phyloP scores from a whole-genome alignment of 169 alveolate species.

The Babesia microti region DNA sequence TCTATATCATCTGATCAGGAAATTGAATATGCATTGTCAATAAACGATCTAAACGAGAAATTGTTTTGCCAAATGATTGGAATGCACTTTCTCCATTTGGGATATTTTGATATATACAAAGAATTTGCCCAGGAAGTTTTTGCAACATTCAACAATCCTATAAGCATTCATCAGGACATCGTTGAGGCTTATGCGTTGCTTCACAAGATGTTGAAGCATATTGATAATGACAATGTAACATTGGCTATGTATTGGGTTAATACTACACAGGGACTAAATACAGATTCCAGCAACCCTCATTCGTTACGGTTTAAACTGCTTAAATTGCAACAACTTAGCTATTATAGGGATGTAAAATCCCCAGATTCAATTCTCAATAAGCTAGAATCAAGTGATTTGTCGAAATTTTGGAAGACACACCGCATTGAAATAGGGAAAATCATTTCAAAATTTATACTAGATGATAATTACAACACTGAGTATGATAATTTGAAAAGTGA shows the following conservation, averaged over 20 bases:
- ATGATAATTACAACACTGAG: slow-evolving; percentile 20
- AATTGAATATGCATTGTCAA: slow-evolving; percentile 9
- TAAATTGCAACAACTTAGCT: too few relatives aligned
- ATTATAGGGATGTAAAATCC: neutral
- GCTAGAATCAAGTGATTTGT: slow-evolving; percentile 14
- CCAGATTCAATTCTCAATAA: slow-evolving; percentile 4
- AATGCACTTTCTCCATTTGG: slow-evolving; percentile 33
- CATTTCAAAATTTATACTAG: slow-evolving; percentile 34
- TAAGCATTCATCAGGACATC: slow-evolving; percentile 10
- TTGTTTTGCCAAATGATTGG: slow-evolving; percentile 33
- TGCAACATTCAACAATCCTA: slow-evolving; percentile 5
- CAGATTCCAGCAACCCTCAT: too few relatives aligned
- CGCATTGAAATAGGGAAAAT: slow-evolving; percentile 38
- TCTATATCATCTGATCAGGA: too few relatives aligned
- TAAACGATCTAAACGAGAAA: slow-evolving; percentile 14
- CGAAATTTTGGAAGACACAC: slow-evolving; percentile 28
- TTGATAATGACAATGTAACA: slow-evolving; percentile 8
- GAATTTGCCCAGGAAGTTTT: slow-evolving; percentile 9
- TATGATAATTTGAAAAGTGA: slow-evolving; percentile 4
- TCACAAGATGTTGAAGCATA: slow-evolving; percentile 6
- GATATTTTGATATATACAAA: slow-evolving; percentile 29
- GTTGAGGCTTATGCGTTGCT: slow-evolving; percentile 18
- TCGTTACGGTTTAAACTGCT: too few relatives aligned
- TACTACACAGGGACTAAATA: too few relatives aligned
- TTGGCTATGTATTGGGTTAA: slow-evolving; percentile 33